A percentile compares a stretch with the other conserved stretches of the same genome.
Conservation (phyloP, 441 rosid genomes). For the Gossypium aridum region DNA sequence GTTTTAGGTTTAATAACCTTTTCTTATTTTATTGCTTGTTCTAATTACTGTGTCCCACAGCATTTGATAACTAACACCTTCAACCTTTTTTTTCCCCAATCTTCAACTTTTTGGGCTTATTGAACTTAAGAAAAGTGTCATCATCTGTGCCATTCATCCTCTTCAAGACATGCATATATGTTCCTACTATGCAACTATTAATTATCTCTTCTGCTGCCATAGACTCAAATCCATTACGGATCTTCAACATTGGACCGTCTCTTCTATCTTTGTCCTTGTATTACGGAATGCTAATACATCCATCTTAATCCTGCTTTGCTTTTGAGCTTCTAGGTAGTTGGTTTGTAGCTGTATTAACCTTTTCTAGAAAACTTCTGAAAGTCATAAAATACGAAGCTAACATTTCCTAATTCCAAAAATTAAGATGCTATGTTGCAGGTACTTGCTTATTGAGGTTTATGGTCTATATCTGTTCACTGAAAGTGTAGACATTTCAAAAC, state of each 20-base stretch:
- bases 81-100: background rate
- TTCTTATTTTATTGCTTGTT: background rate
- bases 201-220: background rate
- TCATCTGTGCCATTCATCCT: background rate
- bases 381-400: background rate
- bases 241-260: background rate
- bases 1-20: background rate
- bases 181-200: background rate
- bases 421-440: background rate
- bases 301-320: background rate
- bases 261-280: background rate
- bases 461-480: background rate
- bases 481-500: background rate
- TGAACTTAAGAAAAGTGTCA: background rate
- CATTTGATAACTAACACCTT: background rate
- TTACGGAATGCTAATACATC: background rate
- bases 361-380: background rate
- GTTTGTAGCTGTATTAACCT: background rate
- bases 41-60: background rate
- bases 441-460: background rate
- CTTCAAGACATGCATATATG: background rate
- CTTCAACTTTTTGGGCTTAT: background rate
- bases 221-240: background rate
- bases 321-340: background rate
- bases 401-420: background rate